Conservation (phyloP, 2,329 filamentous ascomycete genomes). For the Trichoderma sp. region DNA sequence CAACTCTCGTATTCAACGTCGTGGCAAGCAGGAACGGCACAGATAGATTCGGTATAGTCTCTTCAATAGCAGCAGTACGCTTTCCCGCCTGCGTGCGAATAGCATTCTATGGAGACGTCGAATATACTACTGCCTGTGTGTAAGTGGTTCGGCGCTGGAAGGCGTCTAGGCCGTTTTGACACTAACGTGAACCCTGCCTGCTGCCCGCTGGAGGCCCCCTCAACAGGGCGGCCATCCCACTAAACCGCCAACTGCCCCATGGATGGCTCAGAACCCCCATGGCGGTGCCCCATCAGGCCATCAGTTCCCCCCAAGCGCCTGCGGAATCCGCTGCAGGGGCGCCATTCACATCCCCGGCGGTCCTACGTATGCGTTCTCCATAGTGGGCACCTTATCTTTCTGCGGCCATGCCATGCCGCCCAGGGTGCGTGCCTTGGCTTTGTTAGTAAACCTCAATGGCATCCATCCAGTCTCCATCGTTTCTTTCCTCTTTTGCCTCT, state of each 20-base stretch:
- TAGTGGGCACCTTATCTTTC: constrained; percentile 24
- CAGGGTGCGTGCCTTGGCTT: neutral
- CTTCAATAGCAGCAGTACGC: neutral
- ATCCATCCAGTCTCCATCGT: neutral
- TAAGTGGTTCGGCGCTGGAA: too few relatives aligned
- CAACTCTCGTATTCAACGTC: neutral
- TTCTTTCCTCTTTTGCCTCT: neutral
- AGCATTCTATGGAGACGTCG: neutral
- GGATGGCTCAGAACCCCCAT: neutral
- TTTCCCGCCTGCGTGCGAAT: neutral
- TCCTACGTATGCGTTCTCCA: constrained; percentile 8
- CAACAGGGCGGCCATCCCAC: neutral
- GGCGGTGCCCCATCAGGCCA: neutral
- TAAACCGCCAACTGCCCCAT: neutral
- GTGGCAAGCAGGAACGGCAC: neutral
- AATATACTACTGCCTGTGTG: too few relatives aligned
- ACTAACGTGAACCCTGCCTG: neutral
- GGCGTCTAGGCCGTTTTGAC: neutral
- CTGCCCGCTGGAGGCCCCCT: neutral
- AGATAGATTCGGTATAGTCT: neutral
- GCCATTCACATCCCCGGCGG: neutral
- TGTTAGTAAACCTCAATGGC: neutral
- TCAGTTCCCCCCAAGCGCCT: neutral
- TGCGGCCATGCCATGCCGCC: neutral
- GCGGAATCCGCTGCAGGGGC: neutral